Percentiles rank a stretch among this genome's conserved stretches.
These are phyloP conservation scores for Leersia perrieri DNA, from an alignment of 176 grass and related monocot genomes.

Conservation along the genomic window DNA sequence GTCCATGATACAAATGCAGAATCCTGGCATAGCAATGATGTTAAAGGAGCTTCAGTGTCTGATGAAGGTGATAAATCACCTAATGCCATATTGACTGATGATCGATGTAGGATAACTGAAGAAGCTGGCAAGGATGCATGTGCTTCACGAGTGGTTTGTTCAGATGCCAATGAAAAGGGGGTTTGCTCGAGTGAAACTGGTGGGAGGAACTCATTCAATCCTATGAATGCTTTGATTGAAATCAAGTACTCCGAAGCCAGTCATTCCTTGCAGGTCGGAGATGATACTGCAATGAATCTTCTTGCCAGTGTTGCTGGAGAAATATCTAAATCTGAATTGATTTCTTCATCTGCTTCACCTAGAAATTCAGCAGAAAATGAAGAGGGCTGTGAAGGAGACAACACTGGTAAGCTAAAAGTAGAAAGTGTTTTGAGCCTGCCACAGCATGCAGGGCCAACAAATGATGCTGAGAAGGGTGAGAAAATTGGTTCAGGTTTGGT, in stretches of 20 bases:
- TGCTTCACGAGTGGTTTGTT: constrained; percentile 43
- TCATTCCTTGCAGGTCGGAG: constrained; percentile 54
- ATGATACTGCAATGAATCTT: constrained; percentile 88
- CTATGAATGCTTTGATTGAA: constrained; percentile 97
- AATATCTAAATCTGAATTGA: constrained; percentile 75
- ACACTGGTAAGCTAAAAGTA: constrained; percentile 37
- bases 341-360: constrained; percentile 45
- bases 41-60: constrained; percentile 43
- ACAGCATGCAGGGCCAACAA: constrained; percentile 2
- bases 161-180: constrained; percentile 57
- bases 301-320: constrained; percentile 93
- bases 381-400: constrained; percentile 36
- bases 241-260: constrained; percentile 75
- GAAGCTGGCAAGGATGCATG: constrained; percentile 49
- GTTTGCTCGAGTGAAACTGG: constrained; percentile 34
- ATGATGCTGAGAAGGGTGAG: constrained; percentile 37
- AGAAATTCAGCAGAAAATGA: constrained; percentile 46
- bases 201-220: constrained; percentile 61
- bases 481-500: constrained; percentile 28
- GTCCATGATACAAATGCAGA: constrained; percentile 50
- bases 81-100: constrained; percentile 36
- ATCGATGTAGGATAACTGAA: constrained; percentile 32
- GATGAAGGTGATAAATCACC: constrained; percentile 76
- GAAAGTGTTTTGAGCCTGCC: constrained; percentile 27
- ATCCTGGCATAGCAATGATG: constrained; percentile 70